Conservation (phyloP, 768 basidiomycete species). For the Tylopilus subfusipes region DNA sequence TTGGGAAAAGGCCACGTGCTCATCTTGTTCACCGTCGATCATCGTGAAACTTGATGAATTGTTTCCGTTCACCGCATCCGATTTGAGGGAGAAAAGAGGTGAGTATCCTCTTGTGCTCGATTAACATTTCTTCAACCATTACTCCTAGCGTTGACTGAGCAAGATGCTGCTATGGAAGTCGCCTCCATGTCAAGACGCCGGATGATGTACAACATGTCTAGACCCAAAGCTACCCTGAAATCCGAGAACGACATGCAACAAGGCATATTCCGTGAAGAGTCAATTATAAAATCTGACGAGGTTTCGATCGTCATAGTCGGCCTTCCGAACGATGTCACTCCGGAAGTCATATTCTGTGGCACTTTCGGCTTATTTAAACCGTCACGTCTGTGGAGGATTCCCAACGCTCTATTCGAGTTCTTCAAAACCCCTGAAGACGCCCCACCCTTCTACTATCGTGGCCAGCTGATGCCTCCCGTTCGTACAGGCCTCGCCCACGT, state of each 20-base stretch:
- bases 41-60: slow-evolving; percentile 9
- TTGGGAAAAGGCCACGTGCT: slow-evolving; percentile 4
- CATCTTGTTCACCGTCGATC: not conserved
- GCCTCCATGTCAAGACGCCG: slow-evolving; percentile 12
- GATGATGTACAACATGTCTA: slow-evolving; percentile 15
- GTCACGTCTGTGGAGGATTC: slow-evolving; percentile 8
- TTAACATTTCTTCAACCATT: not conserved
- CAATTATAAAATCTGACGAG: slow-evolving; percentile 10
- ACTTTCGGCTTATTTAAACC: slow-evolving; percentile 13
- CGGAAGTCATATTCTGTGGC: slow-evolving; percentile 12
- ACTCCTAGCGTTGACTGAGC: slow-evolving; percentile 8
- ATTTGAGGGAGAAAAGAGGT: slow-evolving; percentile 3
- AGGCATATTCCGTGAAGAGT: slow-evolving; percentile 9
- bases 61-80: slow-evolving; percentile 3
- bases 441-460: slow-evolving; percentile 15
- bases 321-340: slow-evolving; percentile 10
- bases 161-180: slow-evolving; percentile 13
- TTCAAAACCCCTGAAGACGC: slow-evolving; percentile 11
- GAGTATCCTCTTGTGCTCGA: not conserved
- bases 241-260: slow-evolving; percentile 1
- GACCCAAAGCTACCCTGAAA: slow-evolving; percentile 6
- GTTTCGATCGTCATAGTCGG: slow-evolving; percentile 18
- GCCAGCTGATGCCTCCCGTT: slow-evolving; percentile 11
- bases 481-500: slow-evolving; percentile 1
- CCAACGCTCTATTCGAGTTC: slow-evolving; percentile 15